Evolutionary conservation across 805 yeast species (phyloP).

Genomic region (Teunomyces lycoperdinae): DNA sequence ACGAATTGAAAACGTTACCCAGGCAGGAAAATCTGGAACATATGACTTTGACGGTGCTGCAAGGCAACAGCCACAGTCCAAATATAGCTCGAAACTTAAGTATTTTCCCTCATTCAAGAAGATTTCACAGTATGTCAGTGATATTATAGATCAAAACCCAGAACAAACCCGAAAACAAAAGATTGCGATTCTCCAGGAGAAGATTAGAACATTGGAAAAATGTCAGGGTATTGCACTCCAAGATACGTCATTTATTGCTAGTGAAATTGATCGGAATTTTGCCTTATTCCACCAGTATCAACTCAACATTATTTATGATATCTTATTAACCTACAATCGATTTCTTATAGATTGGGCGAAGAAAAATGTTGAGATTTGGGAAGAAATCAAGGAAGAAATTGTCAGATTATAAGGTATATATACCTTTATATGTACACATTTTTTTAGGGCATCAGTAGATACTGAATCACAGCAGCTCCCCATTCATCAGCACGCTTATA

Average conservation of each 20-base stretch:
- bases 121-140: constrained; percentile 51
- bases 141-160: constrained; percentile 65
- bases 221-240: constrained; percentile 46
- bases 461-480: constrained; percentile 57
- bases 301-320: constrained; percentile 49
- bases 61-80: neutral
- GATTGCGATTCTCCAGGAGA: constrained; percentile 47
- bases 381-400: constrained; percentile 51
- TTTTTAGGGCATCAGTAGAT: constrained; percentile 5
- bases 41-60: constrained; percentile 16
- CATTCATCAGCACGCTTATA: constrained; percentile 66
- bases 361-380: constrained; percentile 66
- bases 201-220: constrained; percentile 49
- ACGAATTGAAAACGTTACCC: constrained; percentile 23
- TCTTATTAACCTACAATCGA: constrained; percentile 52
- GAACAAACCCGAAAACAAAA: constrained; percentile 58
- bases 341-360: constrained; percentile 64
- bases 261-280: constrained; percentile 46
- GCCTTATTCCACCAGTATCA: constrained; percentile 49
- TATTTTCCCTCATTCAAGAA: constrained; percentile 47
- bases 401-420: constrained; percentile 15
- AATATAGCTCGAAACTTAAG: constrained; percentile 39
- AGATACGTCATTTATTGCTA: constrained; percentile 39
- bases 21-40: constrained; percentile 17
- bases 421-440: neutral